These are phyloP conservation scores for Neurospora sp. DNA, from an alignment of 495 filamentous ascomycete genomes.

Conservation along the genomic window DNA sequence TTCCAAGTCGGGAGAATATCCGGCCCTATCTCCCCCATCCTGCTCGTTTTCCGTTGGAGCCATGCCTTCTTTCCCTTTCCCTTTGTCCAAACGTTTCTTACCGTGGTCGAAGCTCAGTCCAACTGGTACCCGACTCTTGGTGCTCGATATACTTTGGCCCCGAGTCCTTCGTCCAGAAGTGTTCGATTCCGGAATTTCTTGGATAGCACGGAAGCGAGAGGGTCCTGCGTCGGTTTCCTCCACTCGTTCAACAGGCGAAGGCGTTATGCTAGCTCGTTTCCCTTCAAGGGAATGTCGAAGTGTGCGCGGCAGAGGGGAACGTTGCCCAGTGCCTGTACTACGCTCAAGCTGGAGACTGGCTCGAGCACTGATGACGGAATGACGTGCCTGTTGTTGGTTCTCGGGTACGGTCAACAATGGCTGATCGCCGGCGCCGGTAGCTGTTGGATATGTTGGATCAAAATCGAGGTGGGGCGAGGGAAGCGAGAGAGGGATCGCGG, in stretches of 20 bases:
- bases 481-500: constrained; percentile 36
- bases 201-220: constrained; percentile 15
- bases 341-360: constrained; percentile 57
- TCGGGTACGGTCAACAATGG: constrained; percentile 63
- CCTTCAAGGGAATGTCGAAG: constrained; percentile 39
- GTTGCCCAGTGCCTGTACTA: constrained; percentile 38
- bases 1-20: constrained; percentile 41
- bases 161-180: constrained; percentile 15
- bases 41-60: constrained; percentile 19
- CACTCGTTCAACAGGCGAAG: constrained; percentile 15
- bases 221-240: constrained; percentile 21
- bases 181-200: constrained; percentile 18
- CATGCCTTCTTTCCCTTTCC: constrained; percentile 38
- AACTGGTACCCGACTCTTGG: constrained; percentile 18
- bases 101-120: constrained; percentile 23
- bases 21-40: constrained; percentile 11
- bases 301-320: constrained; percentile 57
- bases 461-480: constrained; percentile 27
- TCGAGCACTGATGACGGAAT: constrained; percentile 37
- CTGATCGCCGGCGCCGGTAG: constrained; percentile 47
- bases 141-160: constrained; percentile 18
- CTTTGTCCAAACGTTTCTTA: constrained; percentile 27
- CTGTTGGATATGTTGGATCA: constrained; percentile 21
- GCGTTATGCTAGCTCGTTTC: constrained; percentile 29
- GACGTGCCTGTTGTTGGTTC: constrained; percentile 45